These are phyloP conservation scores for Yamadazyma blattariae DNA, from an alignment of 1,139 yeast genomes.

Conservation along the genomic window DNA sequence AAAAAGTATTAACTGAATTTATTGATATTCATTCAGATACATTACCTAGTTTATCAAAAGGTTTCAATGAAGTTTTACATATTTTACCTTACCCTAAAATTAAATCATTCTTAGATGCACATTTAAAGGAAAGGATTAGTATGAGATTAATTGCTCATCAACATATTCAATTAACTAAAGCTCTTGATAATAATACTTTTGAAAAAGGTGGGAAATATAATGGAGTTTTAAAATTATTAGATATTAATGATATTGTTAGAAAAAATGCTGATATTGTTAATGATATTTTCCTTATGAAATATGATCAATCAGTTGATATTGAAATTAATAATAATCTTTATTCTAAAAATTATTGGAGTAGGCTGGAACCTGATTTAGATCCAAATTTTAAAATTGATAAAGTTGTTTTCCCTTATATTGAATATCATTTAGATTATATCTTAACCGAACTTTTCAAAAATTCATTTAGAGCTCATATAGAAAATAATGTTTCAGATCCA, in stretches of 20 bases:
- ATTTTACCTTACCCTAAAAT: conserved; percentile 50
- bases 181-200: conserved; percentile 27
- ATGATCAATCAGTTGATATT: conserved; percentile 67
- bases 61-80: conserved; percentile 71
- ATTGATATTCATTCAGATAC: conserved; percentile 81
- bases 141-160: conserved; percentile 86
- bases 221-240: conserved; percentile 69
- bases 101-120: conserved; percentile 67
- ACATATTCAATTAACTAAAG: conserved; percentile 57
- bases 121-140: conserved; percentile 77
- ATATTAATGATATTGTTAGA: conserved; percentile 57
- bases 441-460: conserved; percentile 86
- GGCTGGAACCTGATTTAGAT: conserved; percentile 23
- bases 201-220: conserved; percentile 45
- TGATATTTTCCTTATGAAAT: conserved; percentile 77
- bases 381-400: conserved; percentile 18
- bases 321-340: conserved; percentile 47
- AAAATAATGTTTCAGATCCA: conserved; percentile 57
- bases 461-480: conserved; percentile 82
- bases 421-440: conserved; percentile 83
- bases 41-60: conserved; percentile 74
- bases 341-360: conserved; percentile 34
- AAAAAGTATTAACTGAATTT: conserved; percentile 52
- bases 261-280: conserved; percentile 73
- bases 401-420: conserved; percentile 68